A percentile compares a stretch with the other conserved stretches of the same genome.
phyloP scores from a whole-genome alignment of 306 rosid genomes.

The Purshia tridentata region DNA sequence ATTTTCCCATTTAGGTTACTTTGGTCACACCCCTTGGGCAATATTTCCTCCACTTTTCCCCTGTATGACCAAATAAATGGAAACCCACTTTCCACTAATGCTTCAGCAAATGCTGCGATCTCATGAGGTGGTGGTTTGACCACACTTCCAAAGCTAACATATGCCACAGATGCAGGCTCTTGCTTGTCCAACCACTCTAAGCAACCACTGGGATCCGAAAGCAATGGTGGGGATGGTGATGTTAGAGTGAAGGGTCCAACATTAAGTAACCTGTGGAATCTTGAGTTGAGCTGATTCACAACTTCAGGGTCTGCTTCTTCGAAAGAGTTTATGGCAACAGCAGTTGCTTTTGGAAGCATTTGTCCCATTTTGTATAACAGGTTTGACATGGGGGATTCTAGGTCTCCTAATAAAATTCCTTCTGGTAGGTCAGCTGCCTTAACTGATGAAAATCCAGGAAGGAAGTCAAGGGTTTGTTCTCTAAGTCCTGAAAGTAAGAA shows the following conservation, averaged over 20 bases:
- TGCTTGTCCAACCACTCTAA: constrained; percentile 56
- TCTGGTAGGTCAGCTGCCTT: constrained; percentile 48
- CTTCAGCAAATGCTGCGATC: constrained; percentile 43
- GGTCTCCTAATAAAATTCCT: constrained; percentile 26
- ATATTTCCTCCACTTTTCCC: constrained; percentile 37
- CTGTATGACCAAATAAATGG: constrained; percentile 64
- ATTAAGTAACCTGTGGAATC: constrained; percentile 34
- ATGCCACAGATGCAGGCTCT: constrained; percentile 42
- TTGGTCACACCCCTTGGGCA: constrained; percentile 40
- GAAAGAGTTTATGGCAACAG: constrained; percentile 64
- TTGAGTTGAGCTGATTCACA: constrained; percentile 28
- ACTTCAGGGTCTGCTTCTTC: constrained; percentile 31
- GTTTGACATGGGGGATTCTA: constrained; percentile 35
- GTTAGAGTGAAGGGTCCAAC: constrained; percentile 64
- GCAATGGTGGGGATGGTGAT: constrained; percentile 22
- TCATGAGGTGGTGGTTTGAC: constrained; percentile 57
- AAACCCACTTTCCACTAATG: constrained; percentile 40
- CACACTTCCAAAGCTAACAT: constrained; percentile 60
- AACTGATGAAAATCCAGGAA: constrained; percentile 51
- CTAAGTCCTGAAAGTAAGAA: constrained; percentile 17
- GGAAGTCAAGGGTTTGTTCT: constrained; percentile 36
- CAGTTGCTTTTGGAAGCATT: constrained; percentile 48
- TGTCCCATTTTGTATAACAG: constrained; percentile 61
- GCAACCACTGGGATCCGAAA: constrained; percentile 37
- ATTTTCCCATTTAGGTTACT: constrained; percentile 39